Base-by-base conservation (phyloP, 1,284 basidiomycete genomes). In the Ceratobasidium sp. region DNA sequence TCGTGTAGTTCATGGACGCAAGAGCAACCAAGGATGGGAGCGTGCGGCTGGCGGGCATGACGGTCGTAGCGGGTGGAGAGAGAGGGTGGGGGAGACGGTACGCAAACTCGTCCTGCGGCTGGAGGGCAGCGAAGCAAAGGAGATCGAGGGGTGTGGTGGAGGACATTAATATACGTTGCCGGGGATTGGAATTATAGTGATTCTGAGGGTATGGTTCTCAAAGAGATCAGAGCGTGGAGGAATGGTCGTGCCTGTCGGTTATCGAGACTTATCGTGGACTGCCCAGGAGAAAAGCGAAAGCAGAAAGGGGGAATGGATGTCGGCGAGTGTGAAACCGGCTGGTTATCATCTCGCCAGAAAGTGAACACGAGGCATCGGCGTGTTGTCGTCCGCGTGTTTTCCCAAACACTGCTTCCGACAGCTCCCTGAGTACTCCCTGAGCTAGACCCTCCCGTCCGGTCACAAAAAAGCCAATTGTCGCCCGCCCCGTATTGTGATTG, bases 211-310 rank as follows among this genome's bases (percentile, higher is more conserved):
- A 60, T 65, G 62, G 62, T 65, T 65, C 62, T 65, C 32, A 30
- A 45, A 53, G 62, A 45, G 62, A 65, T 65, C 62, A 65, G 62
- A 65, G 62, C 62, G 62, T 65, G 62, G 62, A 52, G 48, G 30
- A 34, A 62, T 50, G 53, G 48, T 65, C 62, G 62, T 65, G 62
- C 62, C 62, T 65, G 62, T 26, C 30, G 45, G 62, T 65, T 65
- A 65, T 65, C 62, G 46, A 65, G 62, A 65, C 62, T 50, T 65
- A 65, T 65, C 62, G 62, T 65, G 62, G 62, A 65, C 62, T 65
- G 62, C 62, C 62, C 46, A 65, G 34, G 48, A 53, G 45, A 53
- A 65, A 65, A 53, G 46, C 45, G 46, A 65, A 65, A 53, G 46
- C 45, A 53, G 48, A 65, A 65, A 65, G 62, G 62, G 62, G 62